Conservation (phyloP, 2,329 filamentous ascomycete genomes). For the Simplicillium aogashimaense region DNA sequence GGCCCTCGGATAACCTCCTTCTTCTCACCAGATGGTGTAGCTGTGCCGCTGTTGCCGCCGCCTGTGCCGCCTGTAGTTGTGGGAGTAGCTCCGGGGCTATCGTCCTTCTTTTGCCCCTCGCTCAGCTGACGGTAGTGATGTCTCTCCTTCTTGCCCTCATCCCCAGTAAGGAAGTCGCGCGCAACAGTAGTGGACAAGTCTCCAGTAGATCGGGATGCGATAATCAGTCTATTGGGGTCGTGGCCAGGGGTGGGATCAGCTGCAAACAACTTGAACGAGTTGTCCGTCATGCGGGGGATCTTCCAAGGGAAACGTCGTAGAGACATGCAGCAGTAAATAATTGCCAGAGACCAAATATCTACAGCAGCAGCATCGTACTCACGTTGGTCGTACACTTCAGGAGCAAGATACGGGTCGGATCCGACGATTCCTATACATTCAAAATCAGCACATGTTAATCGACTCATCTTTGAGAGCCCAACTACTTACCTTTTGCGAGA, state of each 20-base stretch:
- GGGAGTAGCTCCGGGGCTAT: constrained; percentile 10
- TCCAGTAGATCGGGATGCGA: constrained; percentile 33
- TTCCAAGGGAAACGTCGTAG: constrained; percentile 95
- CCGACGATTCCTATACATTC: constrained; percentile 51
- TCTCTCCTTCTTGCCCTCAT: constrained; percentile 1
- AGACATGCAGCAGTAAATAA: constrained; percentile 99
- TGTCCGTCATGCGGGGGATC: constrained; percentile 80
- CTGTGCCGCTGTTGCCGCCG: constrained; percentile 6
- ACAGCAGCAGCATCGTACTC: constrained; percentile 91
- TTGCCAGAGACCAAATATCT: constrained; percentile 96
- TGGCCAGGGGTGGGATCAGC: constrained; percentile 71
- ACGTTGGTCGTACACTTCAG: constrained; percentile 88
- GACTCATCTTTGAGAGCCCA: no score
- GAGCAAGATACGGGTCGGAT: constrained; percentile 90
- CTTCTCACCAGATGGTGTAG: constrained; percentile 29
- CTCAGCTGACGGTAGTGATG: constrained; percentile 14
- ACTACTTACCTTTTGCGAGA: constrained; percentile 23
- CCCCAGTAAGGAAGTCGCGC: constrained; percentile 22
- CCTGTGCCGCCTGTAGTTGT: neutral
- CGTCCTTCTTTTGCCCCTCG: constrained; percentile 16
- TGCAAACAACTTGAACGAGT: constrained; percentile 89
- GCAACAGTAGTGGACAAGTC: constrained; percentile 28
- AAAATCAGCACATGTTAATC: neutral
- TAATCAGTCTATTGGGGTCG: constrained; percentile 43
- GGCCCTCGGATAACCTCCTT: constrained; percentile 84